Evolutionary conservation across 257 asterid species (phyloP).

Genomic region (Solanum sitiens): DNA sequence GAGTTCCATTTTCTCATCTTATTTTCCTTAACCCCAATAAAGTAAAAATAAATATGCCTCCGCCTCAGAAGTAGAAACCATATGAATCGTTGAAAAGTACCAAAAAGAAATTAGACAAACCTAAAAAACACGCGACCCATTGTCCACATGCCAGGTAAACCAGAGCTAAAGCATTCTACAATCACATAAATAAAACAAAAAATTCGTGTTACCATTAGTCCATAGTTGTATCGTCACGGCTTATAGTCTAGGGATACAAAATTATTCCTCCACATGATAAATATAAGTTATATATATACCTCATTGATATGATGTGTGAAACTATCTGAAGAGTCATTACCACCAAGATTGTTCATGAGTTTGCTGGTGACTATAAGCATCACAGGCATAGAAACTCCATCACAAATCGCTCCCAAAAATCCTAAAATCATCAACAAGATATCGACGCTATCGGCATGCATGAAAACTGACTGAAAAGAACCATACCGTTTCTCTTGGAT

Average conservation of each 20-base stretch:
- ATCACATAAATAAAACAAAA: neutral
- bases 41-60: too few species aligned
- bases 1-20: neutral
- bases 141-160: slow-evolving; percentile 73
- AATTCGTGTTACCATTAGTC: neutral
- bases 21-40: neutral
- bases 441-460: slow-evolving; percentile 59
- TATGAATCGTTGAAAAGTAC: neutral
- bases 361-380: slow-evolving; percentile 53
- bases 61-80: too few species aligned
- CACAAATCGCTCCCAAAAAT: slow-evolving; percentile 50
- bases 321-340: slow-evolving; percentile 2
- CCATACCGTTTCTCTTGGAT: slow-evolving; percentile 14
- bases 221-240: neutral
- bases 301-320: slow-evolving; percentile 37
- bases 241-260: neutral
- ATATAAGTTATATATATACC: slow-evolving; percentile 16
- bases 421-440: slow-evolving; percentile 54
- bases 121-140: slow-evolving; percentile 73
- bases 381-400: slow-evolving; percentile 62
- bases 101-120: slow-evolving; percentile 17
- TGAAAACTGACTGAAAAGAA: slow-evolving; percentile 45
- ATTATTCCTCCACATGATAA: neutral
- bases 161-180: slow-evolving; percentile 66
- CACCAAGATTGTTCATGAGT: slow-evolving; percentile 62